phyloP scores from a whole-genome alignment of 2,329 filamentous ascomycete genomes.

The Dothideomycetes sp. region DNA sequence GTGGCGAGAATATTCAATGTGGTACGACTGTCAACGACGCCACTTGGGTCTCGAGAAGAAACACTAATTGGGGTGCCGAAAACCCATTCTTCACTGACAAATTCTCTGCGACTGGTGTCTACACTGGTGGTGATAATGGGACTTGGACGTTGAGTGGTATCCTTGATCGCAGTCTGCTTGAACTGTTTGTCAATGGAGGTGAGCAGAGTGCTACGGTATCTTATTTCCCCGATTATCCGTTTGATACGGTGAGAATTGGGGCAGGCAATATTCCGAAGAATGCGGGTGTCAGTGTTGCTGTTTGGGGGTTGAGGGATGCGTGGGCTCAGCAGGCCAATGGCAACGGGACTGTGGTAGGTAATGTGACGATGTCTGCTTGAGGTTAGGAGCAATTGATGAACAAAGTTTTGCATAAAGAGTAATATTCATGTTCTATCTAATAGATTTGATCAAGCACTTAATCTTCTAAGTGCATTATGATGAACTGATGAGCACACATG shows the following conservation, averaged over 20 bases:
- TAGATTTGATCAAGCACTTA: too few relatives aligned
- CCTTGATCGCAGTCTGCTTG: constrained; percentile 46
- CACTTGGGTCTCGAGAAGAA: constrained; percentile 43
- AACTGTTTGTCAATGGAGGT: constrained; percentile 47
- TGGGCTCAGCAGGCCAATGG: constrained; percentile 27
- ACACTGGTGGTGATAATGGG: constrained; percentile 20
- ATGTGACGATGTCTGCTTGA: constrained; percentile 20
- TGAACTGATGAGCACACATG: too few relatives aligned
- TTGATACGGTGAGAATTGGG: constrained; percentile 31
- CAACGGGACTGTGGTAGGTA: constrained; percentile 28
- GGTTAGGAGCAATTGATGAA: too few relatives aligned
- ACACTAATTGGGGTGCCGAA: constrained; percentile 38
- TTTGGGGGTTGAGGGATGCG: constrained; percentile 31
- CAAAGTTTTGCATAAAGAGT: too few relatives aligned
- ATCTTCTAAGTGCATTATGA: too few relatives aligned
- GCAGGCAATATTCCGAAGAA: constrained; percentile 29
- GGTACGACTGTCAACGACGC: constrained; percentile 44
- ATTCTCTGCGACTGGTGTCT: constrained; percentile 32
- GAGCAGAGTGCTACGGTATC: constrained; percentile 41
- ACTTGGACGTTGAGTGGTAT: constrained; percentile 39
- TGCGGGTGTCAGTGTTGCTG: constrained; percentile 30
- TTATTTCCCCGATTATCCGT: constrained; percentile 40
- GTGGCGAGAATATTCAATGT: constrained; percentile 41
- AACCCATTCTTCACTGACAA: constrained; percentile 49
- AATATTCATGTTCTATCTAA: too few relatives aligned